Conservation (phyloP, 768 basidiomycete genomes). For the Boletus pseudo-olivaceus region DNA sequence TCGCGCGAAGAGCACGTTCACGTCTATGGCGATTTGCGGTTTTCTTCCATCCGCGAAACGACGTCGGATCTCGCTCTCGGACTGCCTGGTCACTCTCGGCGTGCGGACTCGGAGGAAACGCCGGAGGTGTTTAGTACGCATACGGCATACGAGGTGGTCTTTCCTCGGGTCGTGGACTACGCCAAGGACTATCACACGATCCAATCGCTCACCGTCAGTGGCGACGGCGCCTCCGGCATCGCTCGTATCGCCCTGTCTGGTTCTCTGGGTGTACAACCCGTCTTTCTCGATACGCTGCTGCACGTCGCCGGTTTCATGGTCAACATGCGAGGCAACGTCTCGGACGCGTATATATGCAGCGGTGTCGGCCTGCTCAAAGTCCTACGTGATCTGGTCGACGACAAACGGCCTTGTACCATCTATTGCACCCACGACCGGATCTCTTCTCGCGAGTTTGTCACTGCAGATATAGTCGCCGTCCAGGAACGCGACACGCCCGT, state of each 20-base stretch:
- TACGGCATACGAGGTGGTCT: constrained; percentile 62
- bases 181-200: constrained; percentile 56
- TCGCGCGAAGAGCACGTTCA: constrained; percentile 37
- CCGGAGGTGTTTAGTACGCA: constrained; percentile 52
- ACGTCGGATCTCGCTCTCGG: constrained; percentile 37
- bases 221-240: constrained; percentile 47
- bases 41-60: constrained; percentile 32
- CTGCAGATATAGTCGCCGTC: constrained; percentile 52
- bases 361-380: constrained; percentile 48
- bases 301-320: constrained; percentile 70
- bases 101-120: constrained; percentile 24
- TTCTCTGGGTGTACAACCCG: constrained; percentile 44
- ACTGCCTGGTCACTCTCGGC: constrained; percentile 34
- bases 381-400: constrained; percentile 41
- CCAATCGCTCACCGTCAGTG: constrained; percentile 47
- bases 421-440: constrained; percentile 48
- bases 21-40: constrained; percentile 44
- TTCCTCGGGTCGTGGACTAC: constrained; percentile 67
- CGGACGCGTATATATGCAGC: constrained; percentile 63
- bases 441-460: constrained; percentile 42
- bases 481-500: constrained; percentile 32
- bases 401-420: constrained; percentile 43
- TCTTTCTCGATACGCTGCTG: constrained; percentile 65
- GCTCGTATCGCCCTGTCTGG: constrained; percentile 46
- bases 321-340: constrained; percentile 48